Conservation (phyloP, 768 basidiomycete species). For the Infundibulicybe gibba region DNA sequence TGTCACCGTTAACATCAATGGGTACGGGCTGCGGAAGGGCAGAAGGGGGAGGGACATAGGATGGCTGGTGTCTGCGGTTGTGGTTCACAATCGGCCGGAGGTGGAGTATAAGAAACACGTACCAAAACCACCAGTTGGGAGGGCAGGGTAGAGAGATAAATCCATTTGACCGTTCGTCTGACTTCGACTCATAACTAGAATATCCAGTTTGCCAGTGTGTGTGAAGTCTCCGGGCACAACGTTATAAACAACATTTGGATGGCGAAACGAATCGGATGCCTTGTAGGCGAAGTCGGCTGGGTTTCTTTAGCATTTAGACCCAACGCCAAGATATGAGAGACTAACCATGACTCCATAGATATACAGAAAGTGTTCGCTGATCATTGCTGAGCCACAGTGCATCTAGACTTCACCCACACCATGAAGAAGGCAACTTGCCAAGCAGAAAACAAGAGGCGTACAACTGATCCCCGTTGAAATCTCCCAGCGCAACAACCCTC, state of each 20-base stretch:
- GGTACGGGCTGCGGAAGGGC: constrained; percentile 77
- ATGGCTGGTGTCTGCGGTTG: constrained; percentile 31
- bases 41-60: constrained; percentile 61
- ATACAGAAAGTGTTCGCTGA: constrained; percentile 71
- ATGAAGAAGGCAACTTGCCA: neutral
- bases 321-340: neutral
- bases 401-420: constrained; percentile 57
- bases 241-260: constrained; percentile 62
- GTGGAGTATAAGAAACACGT: constrained; percentile 11
- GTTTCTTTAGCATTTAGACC: neutral
- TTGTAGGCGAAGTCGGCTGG: constrained; percentile 58
- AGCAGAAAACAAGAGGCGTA: constrained; percentile 38
- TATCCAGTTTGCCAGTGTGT: constrained; percentile 85
- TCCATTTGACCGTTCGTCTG: constrained; percentile 47
- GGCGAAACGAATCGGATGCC: constrained; percentile 47
- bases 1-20: constrained; percentile 83
- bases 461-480: constrained; percentile 97
- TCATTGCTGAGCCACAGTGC: constrained; percentile 72
- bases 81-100: neutral
- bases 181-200: constrained; percentile 81
- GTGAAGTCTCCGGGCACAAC: constrained; percentile 93
- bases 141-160: constrained; percentile 69
- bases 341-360: constrained; percentile 82
- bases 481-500: constrained; percentile 85
- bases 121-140: constrained; percentile 66